These are phyloP conservation scores for Penicillium sumatraense DNA, from an alignment of 2,329 filamentous ascomycete species.

Conservation along the genomic window DNA sequence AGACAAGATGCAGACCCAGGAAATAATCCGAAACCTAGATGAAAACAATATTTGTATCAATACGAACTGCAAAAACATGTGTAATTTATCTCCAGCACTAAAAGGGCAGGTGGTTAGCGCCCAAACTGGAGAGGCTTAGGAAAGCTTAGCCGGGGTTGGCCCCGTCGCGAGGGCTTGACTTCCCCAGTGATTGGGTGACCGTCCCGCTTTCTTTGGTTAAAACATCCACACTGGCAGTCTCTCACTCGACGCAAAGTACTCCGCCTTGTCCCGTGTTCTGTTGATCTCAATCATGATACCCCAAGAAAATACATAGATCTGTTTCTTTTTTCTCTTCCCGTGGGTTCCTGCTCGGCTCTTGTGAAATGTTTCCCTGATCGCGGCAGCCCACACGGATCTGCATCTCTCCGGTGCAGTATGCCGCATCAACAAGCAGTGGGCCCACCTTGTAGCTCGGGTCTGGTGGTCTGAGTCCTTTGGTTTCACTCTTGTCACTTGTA, in stretches of 20 bases:
- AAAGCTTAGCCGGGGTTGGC: constrained; percentile 12
- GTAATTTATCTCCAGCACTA: neutral
- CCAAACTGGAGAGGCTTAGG: constrained; percentile 12
- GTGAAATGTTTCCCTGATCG: neutral
- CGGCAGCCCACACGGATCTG: neutral
- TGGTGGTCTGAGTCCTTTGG: neutral
- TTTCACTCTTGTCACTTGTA: neutral
- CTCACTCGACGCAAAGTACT: neutral
- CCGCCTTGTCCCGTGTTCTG: neutral
- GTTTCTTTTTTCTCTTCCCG: neutral
- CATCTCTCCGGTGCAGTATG: neutral
- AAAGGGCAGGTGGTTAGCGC: constrained; percentile 1
- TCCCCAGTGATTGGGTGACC: neutral
- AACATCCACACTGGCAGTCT: neutral
- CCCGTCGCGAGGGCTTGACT: neutral
- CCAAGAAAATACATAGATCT: too few relatives aligned
- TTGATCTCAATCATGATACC: neutral
- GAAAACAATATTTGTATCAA: neutral
- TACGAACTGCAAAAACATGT: constrained; percentile 5
- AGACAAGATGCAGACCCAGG: too few relatives aligned
- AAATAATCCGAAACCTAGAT: too few relatives aligned
- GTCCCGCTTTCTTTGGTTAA: neutral
- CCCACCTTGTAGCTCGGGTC: neutral
- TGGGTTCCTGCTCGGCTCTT: neutral
- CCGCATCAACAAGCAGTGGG: neutral